Percentiles rank a stretch among this genome's conserved stretches.
These are phyloP conservation scores for Salisapilia sapeloensis DNA, from an alignment of 352 stramenopile genomes.

Conservation along the genomic window DNA sequence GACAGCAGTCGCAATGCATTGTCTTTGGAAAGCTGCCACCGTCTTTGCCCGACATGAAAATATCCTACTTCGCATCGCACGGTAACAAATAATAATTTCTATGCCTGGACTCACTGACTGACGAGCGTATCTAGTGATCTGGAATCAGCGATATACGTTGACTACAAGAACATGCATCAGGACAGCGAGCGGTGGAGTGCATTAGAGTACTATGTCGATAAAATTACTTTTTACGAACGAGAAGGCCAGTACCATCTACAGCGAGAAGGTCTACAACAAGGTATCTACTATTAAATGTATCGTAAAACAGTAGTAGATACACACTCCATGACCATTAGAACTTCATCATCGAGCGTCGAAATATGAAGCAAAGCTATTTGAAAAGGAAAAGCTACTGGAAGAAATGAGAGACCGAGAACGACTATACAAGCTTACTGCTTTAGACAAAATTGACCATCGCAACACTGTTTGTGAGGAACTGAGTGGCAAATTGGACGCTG, in stretches of 20 bases:
- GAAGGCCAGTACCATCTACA: constrained; percentile 20
- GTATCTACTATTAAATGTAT: constrained; percentile 6
- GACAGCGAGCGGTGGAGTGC: constrained; percentile 24
- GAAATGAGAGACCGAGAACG: constrained; percentile 29
- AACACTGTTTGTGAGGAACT: constrained; percentile 26
- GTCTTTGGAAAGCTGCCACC: constrained; percentile 33
- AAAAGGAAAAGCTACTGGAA: constrained; percentile 14
- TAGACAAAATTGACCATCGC: constrained; percentile 33
- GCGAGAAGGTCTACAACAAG: constrained; percentile 22
- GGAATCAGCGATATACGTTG: constrained; percentile 34
- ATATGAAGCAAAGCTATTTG: constrained; percentile 13
- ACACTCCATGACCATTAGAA: constrained; percentile 9
- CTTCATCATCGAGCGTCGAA: constrained; percentile 11
- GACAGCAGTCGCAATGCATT: constrained; percentile 60
- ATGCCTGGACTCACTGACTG: neutral
- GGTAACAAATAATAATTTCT: constrained; percentile 6
- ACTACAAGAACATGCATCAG: constrained; percentile 11
- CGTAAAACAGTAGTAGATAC: neutral
- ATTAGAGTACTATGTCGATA: constrained; percentile 31
- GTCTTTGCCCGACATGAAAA: constrained; percentile 45
- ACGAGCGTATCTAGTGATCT: constrained; percentile 15
- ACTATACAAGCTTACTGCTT: constrained; percentile 19
- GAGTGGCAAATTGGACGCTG: constrained; percentile 20
- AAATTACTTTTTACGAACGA: constrained; percentile 51
- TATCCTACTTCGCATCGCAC: constrained; percentile 35